Evolutionary conservation across 768 basidiomycete genomes (phyloP).

Genomic region (Auriculariales sp.): DNA sequence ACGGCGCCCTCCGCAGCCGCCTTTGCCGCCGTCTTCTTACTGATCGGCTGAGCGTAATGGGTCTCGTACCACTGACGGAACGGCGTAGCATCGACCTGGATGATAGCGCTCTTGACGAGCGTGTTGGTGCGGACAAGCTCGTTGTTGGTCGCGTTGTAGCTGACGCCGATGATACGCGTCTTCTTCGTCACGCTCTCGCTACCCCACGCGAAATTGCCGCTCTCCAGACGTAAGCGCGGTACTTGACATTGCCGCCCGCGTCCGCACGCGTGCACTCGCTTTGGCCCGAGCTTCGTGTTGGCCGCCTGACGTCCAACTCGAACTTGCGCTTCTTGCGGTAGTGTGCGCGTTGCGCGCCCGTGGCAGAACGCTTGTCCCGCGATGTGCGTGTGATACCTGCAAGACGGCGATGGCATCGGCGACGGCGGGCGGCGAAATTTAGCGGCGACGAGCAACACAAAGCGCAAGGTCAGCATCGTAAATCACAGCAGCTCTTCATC

Average conservation of each 20-base stretch:
- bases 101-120: constrained; percentile 90
- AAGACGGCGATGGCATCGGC: background rate
- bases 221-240: constrained; percentile 90
- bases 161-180: constrained; percentile 91
- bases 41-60: constrained; percentile 90
- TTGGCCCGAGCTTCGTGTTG: constrained; percentile 89
- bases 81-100: constrained; percentile 95
- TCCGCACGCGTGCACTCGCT: constrained; percentile 87
- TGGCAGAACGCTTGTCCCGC: constrained; percentile 91
- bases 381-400: constrained; percentile 94
- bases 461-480: no score
- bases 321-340: constrained; percentile 99
- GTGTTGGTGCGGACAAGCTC: constrained; percentile 99
- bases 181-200: constrained; percentile 90
- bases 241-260: constrained; percentile 93
- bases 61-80: constrained; percentile 99
- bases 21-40: constrained; percentile 67
- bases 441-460: no score
- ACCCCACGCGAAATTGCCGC: constrained; percentile 98
- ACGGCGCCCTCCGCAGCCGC: constrained; percentile 30
- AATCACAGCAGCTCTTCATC: no score
- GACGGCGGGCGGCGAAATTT: no score
- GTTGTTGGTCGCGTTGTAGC: constrained; percentile 99
- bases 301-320: constrained; percentile 98
- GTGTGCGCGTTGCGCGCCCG: constrained; percentile 83